phyloP scores from a whole-genome alignment of 768 basidiomycete species.

The Krasilnikovozyma curviuscula region DNA sequence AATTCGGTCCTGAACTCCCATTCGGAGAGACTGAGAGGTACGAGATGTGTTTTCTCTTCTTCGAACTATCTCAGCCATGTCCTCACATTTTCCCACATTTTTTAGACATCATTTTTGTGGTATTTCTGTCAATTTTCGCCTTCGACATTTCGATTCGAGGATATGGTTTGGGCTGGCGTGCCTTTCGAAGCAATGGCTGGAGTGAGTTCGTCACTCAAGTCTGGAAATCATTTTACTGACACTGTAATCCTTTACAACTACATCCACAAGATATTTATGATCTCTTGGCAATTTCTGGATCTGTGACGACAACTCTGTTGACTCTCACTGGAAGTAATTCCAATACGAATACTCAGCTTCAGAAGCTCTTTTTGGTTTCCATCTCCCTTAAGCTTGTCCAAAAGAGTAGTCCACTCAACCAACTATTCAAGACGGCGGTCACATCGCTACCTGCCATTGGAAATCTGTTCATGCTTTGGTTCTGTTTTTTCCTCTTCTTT shows the following conservation, averaged over 20 bases:
- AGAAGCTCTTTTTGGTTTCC: conserved; percentile 79
- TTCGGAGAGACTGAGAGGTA: not conserved
- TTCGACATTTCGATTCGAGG: conserved; percentile 60
- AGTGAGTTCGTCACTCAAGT: conserved; percentile 21
- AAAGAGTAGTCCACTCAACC: conserved; percentile 66
- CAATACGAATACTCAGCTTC: conserved; percentile 34
- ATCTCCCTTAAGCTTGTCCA: conserved; percentile 91
- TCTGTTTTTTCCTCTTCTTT: conserved; percentile 77
- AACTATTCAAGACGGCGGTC: conserved; percentile 85
- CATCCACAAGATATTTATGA: conserved; percentile 28
- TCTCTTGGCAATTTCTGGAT: conserved; percentile 55
- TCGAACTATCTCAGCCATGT: too few species aligned
- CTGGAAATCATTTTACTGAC: not conserved
- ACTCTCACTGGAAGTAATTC: conserved; percentile 31
- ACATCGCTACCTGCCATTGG: conserved; percentile 70
- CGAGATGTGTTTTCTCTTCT: too few species aligned
- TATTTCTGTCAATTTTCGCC: conserved; percentile 49
- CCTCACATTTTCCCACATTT: not conserved
- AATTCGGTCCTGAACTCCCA: not conserved
- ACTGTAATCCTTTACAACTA: not conserved
- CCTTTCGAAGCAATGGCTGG: conserved; percentile 82
- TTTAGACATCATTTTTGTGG: conserved; percentile 57
- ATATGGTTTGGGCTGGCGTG: conserved; percentile 62
- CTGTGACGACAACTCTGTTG: conserved; percentile 60
- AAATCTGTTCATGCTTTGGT: conserved; percentile 69